phyloP scores from a whole-genome alignment of 2,329 filamentous ascomycete genomes.

The Neonectria hederae region DNA sequence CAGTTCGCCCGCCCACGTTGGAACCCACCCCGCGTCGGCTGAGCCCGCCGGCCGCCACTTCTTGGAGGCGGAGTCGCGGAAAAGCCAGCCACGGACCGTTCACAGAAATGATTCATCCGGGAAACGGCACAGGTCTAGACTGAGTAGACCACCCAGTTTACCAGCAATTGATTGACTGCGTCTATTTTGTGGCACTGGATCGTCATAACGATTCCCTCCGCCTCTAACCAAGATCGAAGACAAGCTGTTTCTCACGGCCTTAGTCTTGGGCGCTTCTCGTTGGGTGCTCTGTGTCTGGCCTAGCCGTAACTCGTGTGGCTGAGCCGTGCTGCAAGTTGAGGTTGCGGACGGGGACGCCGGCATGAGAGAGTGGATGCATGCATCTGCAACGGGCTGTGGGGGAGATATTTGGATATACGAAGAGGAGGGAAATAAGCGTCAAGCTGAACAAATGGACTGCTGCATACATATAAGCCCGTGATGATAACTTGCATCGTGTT shows the following conservation, averaged over 20 bases:
- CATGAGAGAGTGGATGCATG: background rate
- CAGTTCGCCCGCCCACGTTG: background rate
- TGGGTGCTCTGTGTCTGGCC: background rate
- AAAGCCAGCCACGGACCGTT: background rate
- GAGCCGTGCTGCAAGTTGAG: background rate
- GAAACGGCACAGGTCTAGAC: background rate
- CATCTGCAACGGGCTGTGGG: background rate
- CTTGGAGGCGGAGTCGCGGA: background rate
- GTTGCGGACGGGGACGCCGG: background rate
- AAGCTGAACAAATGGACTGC: background rate
- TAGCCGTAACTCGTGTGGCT: background rate
- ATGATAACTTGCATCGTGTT: background rate
- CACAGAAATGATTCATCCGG: background rate
- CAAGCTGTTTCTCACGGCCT: background rate
- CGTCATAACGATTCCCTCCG: background rate
- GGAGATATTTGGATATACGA: background rate
- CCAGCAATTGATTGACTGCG: background rate
- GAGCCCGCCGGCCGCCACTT: background rate
- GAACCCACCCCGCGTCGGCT: background rate
- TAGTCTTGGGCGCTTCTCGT: background rate
- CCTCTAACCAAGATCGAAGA: background rate
- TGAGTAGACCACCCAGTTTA: background rate
- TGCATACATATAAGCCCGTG: background rate
- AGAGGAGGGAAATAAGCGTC: background rate
- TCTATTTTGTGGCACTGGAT: background rate